Percentiles rank a stretch among this genome's conserved stretches.
Conservation (phyloP, 1,284 basidiomycete genomes). For the Fomitopsis betulina region DNA sequence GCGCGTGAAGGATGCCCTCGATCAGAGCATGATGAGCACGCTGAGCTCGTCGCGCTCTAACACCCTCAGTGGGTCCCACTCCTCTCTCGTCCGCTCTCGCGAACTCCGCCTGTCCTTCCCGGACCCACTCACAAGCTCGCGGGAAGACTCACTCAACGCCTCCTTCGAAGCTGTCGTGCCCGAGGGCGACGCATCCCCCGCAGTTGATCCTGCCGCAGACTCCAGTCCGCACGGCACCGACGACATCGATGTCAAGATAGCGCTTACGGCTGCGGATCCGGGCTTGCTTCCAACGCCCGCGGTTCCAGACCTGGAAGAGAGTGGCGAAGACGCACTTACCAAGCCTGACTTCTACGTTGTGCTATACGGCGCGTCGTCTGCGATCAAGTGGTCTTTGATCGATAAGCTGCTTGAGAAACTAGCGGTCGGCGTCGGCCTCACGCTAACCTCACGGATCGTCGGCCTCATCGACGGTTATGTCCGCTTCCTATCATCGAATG, state of each 20-base stretch:
- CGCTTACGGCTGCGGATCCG: constrained; percentile 31
- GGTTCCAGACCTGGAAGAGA: constrained; percentile 27
- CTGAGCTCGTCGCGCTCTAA: constrained; percentile 42
- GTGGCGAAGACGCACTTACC: constrained; percentile 13
- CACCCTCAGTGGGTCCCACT: constrained; percentile 38
- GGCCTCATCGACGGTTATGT: constrained; percentile 11
- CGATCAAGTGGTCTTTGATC: constrained; percentile 54
- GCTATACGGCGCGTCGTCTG: constrained; percentile 55
- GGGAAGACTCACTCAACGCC: constrained; percentile 44
- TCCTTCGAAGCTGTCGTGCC: constrained; percentile 44
- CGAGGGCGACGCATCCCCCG: constrained; percentile 11
- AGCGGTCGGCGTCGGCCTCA: constrained; percentile 20
- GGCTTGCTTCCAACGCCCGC: constrained; percentile 33
- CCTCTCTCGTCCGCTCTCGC: constrained; percentile 53
- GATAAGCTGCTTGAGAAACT: constrained; percentile 47
- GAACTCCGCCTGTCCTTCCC: constrained; percentile 75
- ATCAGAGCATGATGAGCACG: constrained; percentile 76
- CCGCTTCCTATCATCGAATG: constrained; percentile 16
- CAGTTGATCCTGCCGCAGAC: constrained; percentile 14
- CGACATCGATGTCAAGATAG: constrained; percentile 4
- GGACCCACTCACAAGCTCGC: constrained; percentile 67
- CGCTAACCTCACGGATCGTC: constrained; percentile 16
- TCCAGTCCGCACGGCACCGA: neutral
- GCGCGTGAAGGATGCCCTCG: constrained; percentile 62
- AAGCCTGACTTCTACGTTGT: constrained; percentile 49